phyloP scores from a whole-genome alignment of 768 basidiomycete genomes.

The Mycena galopus region DNA sequence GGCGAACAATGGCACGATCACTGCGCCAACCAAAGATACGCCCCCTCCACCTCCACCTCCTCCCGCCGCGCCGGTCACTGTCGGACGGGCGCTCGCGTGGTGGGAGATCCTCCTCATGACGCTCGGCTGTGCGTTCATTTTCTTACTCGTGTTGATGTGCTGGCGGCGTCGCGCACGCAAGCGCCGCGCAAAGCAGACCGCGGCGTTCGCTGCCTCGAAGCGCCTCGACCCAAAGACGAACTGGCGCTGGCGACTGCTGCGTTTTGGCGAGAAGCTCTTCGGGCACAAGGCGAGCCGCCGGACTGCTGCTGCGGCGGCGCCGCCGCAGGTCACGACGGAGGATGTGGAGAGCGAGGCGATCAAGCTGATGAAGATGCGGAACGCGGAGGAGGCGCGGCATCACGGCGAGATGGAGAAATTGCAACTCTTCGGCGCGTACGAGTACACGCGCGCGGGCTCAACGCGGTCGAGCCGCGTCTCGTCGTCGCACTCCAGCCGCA shows the following conservation, averaged over 20 bases:
- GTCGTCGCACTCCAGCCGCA: constrained; percentile 42
- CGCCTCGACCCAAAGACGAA: constrained; percentile 58
- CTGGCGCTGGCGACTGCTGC: constrained; percentile 70
- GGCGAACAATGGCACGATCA: constrained; percentile 55
- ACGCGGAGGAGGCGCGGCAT: constrained; percentile 64
- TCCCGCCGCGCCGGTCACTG: constrained; percentile 55
- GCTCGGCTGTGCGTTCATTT: constrained; percentile 84
- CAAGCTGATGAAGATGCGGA: constrained; percentile 63
- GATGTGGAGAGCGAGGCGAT: constrained; percentile 58
- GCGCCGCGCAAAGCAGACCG: constrained; percentile 75
- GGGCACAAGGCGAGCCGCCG: constrained; percentile 52
- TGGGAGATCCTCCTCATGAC: constrained; percentile 91
- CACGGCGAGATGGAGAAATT: constrained; percentile 66
- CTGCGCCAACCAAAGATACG: constrained; percentile 58
- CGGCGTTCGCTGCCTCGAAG: constrained; percentile 72
- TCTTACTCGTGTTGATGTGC: constrained; percentile 72
- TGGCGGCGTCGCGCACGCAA: constrained; percentile 81
- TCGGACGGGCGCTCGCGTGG: constrained; percentile 67
- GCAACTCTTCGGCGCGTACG: constrained; percentile 59
- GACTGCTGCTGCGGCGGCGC: constrained; percentile 11
- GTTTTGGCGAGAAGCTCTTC: constrained; percentile 72
- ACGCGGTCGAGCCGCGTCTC: constrained; percentile 48
- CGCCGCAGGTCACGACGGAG: constrained; percentile 40
- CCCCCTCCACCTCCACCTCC: constrained; percentile 64
- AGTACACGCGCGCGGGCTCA: constrained; percentile 58